phyloP scores from a whole-genome alignment of 2,329 filamentous ascomycete species.

The Paecilomyces sp. region DNA sequence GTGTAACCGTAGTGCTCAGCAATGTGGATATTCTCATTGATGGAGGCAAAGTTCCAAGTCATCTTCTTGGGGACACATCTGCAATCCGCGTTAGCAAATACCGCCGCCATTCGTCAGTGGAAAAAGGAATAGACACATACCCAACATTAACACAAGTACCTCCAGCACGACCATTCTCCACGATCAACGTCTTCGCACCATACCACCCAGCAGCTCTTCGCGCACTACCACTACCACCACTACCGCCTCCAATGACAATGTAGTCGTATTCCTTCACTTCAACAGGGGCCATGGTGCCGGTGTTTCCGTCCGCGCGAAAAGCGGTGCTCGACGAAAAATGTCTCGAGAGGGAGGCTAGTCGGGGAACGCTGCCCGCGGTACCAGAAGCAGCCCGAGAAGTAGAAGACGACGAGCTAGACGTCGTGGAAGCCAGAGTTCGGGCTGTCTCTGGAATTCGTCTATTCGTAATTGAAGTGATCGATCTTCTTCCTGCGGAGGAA shows the following conservation, averaged over 20 bases:
- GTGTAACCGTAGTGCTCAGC: constrained; percentile 43
- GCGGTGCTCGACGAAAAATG: constrained; percentile 28
- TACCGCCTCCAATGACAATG: constrained; percentile 49
- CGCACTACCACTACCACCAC: constrained; percentile 44
- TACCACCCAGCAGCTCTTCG: constrained; percentile 47
- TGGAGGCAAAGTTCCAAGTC: constrained; percentile 46
- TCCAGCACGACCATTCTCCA: constrained; percentile 43
- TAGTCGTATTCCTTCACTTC: constrained; percentile 45
- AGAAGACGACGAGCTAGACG: background rate
- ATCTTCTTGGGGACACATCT: constrained; percentile 49
- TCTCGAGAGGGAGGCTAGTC: constrained; percentile 33
- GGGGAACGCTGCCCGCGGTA: constrained; percentile 13
- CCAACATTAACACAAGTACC: constrained; percentile 49
- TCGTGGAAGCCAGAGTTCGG: constrained; percentile 3
- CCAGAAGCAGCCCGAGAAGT: constrained; percentile 2
- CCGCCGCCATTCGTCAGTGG: background rate
- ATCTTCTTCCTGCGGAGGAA: background rate
- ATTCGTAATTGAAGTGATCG: background rate
- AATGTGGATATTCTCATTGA: constrained; percentile 41
- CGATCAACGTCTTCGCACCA: constrained; percentile 43
- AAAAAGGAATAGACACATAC: constrained; percentile 22
- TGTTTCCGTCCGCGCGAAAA: constrained; percentile 8
- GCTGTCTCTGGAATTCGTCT: background rate
- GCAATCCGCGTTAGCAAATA: background rate
- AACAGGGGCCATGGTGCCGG: constrained; percentile 39